A percentile compares a stretch with the other conserved stretches of the same genome.
These are phyloP conservation scores for Kuraishia capsulata DNA, from an alignment of 805 yeast species.

Conservation along the genomic window DNA sequence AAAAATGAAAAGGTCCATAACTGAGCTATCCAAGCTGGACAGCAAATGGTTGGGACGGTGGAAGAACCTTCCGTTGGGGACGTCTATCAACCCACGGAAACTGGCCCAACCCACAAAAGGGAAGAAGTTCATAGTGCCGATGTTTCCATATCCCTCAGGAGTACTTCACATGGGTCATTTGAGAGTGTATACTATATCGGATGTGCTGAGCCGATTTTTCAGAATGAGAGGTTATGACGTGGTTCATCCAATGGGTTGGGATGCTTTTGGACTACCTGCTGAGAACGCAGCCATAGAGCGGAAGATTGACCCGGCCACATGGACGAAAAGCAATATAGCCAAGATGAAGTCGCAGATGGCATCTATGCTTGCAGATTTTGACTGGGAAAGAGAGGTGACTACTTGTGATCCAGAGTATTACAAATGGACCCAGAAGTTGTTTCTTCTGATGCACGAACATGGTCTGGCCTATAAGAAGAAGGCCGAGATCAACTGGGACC, in stretches of 20 bases:
- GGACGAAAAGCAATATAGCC: conserved; percentile 77
- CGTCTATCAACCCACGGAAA: conserved; percentile 20
- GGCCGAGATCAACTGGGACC: conserved; percentile 97
- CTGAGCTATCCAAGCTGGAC: conserved; percentile 25
- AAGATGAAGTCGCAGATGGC: conserved; percentile 83
- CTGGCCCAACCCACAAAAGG: conserved; percentile 7
- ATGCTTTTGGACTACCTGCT: conserved; percentile 96
- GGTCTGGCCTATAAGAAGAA: conserved; percentile 81
- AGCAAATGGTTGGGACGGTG: conserved; percentile 45
- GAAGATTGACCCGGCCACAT: conserved; percentile 62
- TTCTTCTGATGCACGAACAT: conserved; percentile 58
- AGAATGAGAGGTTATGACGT: conserved; percentile 71
- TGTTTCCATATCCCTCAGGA: conserved; percentile 98
- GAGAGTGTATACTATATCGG: conserved; percentile 87
- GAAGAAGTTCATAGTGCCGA: conserved; percentile 58
- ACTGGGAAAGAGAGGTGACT: conserved; percentile 85
- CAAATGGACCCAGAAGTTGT: conserved; percentile 86
- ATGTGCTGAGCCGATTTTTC: conserved; percentile 70
- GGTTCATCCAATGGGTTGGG: conserved; percentile 98
- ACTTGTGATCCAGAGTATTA: conserved; percentile 87
- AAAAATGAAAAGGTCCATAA: neutral
- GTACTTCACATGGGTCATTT: conserved; percentile 88
- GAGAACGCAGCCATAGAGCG: conserved; percentile 96
- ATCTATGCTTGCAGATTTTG: conserved; percentile 75
- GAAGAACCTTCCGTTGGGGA: conserved; percentile 20